Conservation (phyloP, 345 rosid genomes). For the Lumnitzera littorea region DNA sequence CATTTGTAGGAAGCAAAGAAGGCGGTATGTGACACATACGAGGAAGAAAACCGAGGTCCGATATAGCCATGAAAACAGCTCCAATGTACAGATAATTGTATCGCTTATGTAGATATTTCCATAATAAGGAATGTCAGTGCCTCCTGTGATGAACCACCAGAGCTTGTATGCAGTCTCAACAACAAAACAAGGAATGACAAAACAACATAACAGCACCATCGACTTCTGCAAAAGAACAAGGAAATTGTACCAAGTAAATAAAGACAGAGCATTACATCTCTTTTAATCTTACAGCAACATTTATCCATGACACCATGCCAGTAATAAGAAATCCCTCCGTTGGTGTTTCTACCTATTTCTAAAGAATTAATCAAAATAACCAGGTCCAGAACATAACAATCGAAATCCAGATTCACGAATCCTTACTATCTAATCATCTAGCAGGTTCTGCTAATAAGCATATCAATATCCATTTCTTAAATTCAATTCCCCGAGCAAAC, state of each 20-base stretch:
- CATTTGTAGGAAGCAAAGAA: slow-evolving; percentile 64
- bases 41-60: slow-evolving; percentile 60
- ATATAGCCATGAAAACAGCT: slow-evolving; percentile 79
- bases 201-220: slow-evolving; percentile 51
- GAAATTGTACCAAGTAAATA: not conserved
- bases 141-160: slow-evolving; percentile 87
- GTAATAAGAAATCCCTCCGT: too few species aligned
- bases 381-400: not conserved
- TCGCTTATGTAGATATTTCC: slow-evolving; percentile 43
- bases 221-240: slow-evolving; percentile 47
- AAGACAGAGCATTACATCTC: too few species aligned
- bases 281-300: too few species aligned
- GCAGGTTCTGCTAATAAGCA: not conserved
- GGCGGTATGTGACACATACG: slow-evolving; percentile 60
- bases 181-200: slow-evolving; percentile 69
- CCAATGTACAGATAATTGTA: slow-evolving; percentile 48
- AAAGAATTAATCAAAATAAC: too few species aligned
- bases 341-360: too few species aligned
- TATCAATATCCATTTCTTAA: not conserved
- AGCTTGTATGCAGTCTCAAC: slow-evolving; percentile 65
- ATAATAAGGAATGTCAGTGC: slow-evolving; percentile 46
- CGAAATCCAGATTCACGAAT: not conserved
- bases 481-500: not conserved
- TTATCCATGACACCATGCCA: too few species aligned
- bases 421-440: not conserved